Evolutionary conservation across 129 eudicot genomes (phyloP).

Genomic region (Centrapalus pauciflorus): DNA sequence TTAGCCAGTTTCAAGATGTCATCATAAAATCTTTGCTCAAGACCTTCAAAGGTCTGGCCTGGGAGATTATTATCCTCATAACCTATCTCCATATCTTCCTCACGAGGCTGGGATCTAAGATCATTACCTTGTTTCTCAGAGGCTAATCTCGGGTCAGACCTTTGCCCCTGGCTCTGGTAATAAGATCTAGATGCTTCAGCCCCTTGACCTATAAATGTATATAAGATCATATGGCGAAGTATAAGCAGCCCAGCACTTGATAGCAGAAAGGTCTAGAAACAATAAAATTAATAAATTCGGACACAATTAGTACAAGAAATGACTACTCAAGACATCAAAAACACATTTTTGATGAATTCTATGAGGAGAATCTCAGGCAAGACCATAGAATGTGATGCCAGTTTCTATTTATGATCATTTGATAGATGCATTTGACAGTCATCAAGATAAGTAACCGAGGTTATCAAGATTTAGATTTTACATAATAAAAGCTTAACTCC

Average conservation of each 20-base stretch:
- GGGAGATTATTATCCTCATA: constrained; percentile 54
- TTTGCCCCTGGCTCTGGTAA: constrained; percentile 64
- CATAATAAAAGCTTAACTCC: background rate
- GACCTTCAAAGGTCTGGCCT: constrained; percentile 63
- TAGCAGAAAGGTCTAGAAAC: constrained; percentile 1
- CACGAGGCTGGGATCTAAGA: constrained; percentile 63
- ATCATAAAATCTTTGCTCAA: constrained; percentile 74
- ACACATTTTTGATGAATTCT: background rate
- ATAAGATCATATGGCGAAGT: constrained; percentile 8
- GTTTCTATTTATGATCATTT: background rate
- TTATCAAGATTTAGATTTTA: too few relatives aligned
- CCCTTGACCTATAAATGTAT: constrained; percentile 69
- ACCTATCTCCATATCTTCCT: constrained; percentile 70
- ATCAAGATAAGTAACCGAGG: background rate
- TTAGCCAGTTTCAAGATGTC: constrained; percentile 70
- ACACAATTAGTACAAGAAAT: background rate
- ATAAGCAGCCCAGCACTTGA: constrained; percentile 11
- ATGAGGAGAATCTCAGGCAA: background rate
- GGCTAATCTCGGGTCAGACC: constrained; percentile 52
- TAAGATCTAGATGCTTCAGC: constrained; percentile 56
- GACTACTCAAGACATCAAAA: background rate
- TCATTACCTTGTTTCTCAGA: constrained; percentile 54
- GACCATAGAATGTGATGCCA: background rate
- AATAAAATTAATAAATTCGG: background rate
- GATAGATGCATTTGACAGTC: background rate